Evolutionary conservation across 768 basidiomycete species (phyloP).

Genomic region (Podaxis sp.): DNA sequence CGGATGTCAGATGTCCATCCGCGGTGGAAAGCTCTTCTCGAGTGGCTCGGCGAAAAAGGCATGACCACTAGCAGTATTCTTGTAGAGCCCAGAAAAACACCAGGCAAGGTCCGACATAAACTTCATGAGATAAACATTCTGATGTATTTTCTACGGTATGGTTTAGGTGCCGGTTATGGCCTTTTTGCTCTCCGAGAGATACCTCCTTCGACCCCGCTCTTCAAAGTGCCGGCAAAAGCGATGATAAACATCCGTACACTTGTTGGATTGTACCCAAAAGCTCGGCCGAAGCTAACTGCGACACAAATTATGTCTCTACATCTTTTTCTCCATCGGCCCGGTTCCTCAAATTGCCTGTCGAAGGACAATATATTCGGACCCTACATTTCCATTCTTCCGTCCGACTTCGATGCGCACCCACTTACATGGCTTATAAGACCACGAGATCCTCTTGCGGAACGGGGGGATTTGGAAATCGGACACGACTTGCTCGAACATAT

Average conservation of each 20-base stretch:
- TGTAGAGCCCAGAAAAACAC: conserved; percentile 51
- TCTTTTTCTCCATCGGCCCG: conserved; percentile 66
- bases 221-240: conserved; percentile 68
- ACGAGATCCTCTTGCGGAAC: conserved; percentile 12
- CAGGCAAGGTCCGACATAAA: conserved; percentile 36
- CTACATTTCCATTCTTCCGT: conserved; percentile 79
- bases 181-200: conserved; percentile 49
- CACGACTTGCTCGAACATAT: conserved; percentile 39
- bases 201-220: conserved; percentile 56
- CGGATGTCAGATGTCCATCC: conserved; percentile 22
- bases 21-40: conserved; percentile 48
- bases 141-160: not conserved
- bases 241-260: conserved; percentile 78
- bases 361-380: conserved; percentile 63
- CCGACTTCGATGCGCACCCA: conserved; percentile 75
- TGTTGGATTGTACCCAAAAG: conserved; percentile 50
- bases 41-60: conserved; percentile 53
- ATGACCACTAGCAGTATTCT: conserved; percentile 44
- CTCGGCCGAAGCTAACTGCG: conserved; percentile 47
- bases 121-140: not conserved
- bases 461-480: conserved; percentile 4
- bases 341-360: conserved; percentile 32
- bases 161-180: conserved; percentile 67
- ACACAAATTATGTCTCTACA: conserved; percentile 82
- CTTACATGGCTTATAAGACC: conserved; percentile 64